Base-by-base conservation (phyloP, 345 rosid genomes). In the Acer saccharum region DNA sequence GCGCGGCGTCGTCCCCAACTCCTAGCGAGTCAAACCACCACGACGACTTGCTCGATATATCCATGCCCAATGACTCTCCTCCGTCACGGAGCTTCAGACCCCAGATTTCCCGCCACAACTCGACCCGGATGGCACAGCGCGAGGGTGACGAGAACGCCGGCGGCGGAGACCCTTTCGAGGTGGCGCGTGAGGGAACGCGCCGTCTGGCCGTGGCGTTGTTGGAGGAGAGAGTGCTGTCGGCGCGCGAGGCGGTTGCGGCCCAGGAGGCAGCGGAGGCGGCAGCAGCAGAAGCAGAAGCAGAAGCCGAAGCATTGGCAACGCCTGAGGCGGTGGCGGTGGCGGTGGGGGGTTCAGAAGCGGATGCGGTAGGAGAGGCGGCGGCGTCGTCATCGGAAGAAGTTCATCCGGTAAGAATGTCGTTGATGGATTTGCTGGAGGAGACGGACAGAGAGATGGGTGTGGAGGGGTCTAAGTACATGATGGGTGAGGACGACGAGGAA, bases 371-470 rank as follows among this genome's bases (percentile, higher is more conserved):
- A 3, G 81, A 46, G 9, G 79, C 63, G 5, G 35, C 35, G 5
- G 35, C 3, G 20, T 73, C 4, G 65, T 79, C 14, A 58, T 46
- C 44, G 63, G 82, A 17, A 10, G 77, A 58, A 39, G 78, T 25
- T 7, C 86, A 80, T 79, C 88, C 87, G 21, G 83, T 83, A 65
- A 89, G 94, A 71, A 92, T 91, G 95, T 94, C 99, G 41, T 69
- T 96, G 74, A 89, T 94, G 97, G 98, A 96, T 74, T 77, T 96
- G 73, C 71, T 96, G 81, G 95, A 88, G 84, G 99, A 94, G 80
- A 90, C 96, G 12, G 96, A 89, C 76, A 20, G 94, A 60, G 87
- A 90, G 79, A 85, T 88, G 91, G 98, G 90, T 11, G 41, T 84
- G 69, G 88, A 80, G 50, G 95, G 92, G 69, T 83, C 92, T 7